Evolutionary conservation across 2,329 filamentous ascomycete species (phyloP), one percentile per base, ranked within the genome.

Genomic region (Sphaerulina vaccinii): DNA sequence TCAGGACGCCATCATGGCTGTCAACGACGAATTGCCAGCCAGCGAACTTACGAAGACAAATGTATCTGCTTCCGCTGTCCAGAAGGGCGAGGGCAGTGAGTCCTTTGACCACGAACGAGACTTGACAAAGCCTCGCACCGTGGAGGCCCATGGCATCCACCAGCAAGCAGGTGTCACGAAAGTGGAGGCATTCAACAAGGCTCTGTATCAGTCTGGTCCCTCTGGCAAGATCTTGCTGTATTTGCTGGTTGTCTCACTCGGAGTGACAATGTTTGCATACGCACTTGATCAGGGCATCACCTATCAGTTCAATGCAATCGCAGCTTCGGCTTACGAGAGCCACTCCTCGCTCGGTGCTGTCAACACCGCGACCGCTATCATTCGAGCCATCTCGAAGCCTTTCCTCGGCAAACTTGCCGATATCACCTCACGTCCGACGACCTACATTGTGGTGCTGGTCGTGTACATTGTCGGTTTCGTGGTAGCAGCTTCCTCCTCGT

Each of bases 381-480:
- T 55, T 24, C 48, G 52, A 3, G 42, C 52, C n/a, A 49, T 55
- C 24, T 51, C 52, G 5, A 55, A 55, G 18, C 52, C 48, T 1
- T 55, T 55, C 38, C 38, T 55, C 9, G 52, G 46, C 4, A 55
- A 51, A 22, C 37, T 55, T 10, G 43, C 48, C 15, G 52, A 51
- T 37, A 64, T 67, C 32, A 65, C 62, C 0, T 60, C 55, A 11
- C 60, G 63, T 7, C 62, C 63, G 3, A 62, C 57, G 1, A 61
- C 71, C 5, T 74, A 74, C 40, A 62, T 71, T 7, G 60, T 74
- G 2, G 65, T 73, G 11, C 65, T 74, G 5, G 55, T 66, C 43
- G 60, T 66, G 43, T 67, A 67, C 33, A 58, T 60, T 11, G 47
- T 64, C 11, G 52, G 43, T 1, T 55, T 55, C 19, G 42, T 43